Conservation (phyloP, 2,329 filamentous ascomycete genomes). For the Fusarium cyanostomum region DNA sequence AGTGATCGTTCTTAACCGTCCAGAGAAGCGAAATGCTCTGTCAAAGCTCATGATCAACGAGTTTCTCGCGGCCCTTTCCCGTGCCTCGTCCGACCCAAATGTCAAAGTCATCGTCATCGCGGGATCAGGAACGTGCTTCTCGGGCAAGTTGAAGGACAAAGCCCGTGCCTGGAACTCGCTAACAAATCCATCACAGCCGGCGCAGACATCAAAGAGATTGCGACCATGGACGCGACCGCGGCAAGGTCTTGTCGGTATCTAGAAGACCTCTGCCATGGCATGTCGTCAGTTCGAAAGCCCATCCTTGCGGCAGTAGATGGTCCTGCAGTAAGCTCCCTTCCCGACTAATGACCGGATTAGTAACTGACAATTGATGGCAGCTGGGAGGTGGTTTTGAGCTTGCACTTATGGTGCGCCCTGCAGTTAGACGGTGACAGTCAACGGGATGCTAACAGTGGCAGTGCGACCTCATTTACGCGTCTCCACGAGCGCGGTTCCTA, state of each 20-base stretch:
- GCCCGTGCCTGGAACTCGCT: neutral
- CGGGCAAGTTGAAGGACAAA: slow-evolving; percentile 10
- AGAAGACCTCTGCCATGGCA: slow-evolving; percentile 50
- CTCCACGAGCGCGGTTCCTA: slow-evolving; percentile 46
- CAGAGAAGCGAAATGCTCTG: slow-evolving; percentile 67
- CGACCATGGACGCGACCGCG: slow-evolving; percentile 38
- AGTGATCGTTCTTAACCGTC: slow-evolving; percentile 55
- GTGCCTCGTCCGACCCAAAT: slow-evolving; percentile 27
- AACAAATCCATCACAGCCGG: slow-evolving; percentile 32
- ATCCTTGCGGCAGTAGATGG: slow-evolving; percentile 55
- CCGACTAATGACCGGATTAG: fast-evolving
- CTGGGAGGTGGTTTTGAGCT: slow-evolving; percentile 58
- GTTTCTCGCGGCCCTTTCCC: slow-evolving; percentile 47
- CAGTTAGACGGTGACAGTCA: neutral
- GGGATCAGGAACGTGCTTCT: slow-evolving; percentile 45
- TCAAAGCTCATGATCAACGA: slow-evolving; percentile 61
- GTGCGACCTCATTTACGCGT: slow-evolving; percentile 50
- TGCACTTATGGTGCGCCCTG: slow-evolving; percentile 50
- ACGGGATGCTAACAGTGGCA: slow-evolving; percentile 16
- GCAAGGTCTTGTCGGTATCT: slow-evolving; percentile 42
- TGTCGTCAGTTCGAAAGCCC: slow-evolving; percentile 50
- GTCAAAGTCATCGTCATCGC: slow-evolving; percentile 52
- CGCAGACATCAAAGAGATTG: slow-evolving; percentile 46
- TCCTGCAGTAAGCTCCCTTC: neutral
- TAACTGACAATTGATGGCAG: slow-evolving; percentile 32